A percentile compares a stretch with the other conserved stretches of the same genome.
These are phyloP conservation scores for Solanum sejunctum DNA, from an alignment of 257 asterid genomes.

Conservation along the genomic window DNA sequence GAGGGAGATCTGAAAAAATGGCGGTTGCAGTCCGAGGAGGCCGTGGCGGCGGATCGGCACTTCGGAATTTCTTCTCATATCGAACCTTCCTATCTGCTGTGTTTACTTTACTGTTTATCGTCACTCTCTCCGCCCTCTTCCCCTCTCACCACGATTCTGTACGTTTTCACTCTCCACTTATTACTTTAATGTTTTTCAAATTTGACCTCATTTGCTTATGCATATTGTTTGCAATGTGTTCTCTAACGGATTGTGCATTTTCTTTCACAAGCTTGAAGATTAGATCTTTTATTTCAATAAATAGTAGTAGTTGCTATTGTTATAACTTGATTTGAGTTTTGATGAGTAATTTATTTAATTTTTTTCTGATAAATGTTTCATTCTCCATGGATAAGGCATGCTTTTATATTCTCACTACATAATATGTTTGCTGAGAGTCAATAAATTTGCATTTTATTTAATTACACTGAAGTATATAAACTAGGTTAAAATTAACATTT, in stretches of 20 bases:
- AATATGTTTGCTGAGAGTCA: background rate
- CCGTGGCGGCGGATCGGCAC: slow-evolving; percentile 72
- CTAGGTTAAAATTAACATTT: background rate
- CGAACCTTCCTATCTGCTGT: slow-evolving; percentile 90
- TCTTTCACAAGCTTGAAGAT: background rate
- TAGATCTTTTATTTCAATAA: background rate
- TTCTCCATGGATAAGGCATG: background rate
- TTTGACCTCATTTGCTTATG: background rate
- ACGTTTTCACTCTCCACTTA: slow-evolving; percentile 7
- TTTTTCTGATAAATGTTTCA: background rate
- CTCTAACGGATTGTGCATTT: background rate
- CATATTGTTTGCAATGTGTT: background rate
- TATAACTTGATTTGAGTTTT: background rate
- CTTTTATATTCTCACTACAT: background rate
- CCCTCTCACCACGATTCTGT: slow-evolving; percentile 57
- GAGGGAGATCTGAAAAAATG: slow-evolving; percentile 23
- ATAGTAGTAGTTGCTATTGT: background rate
- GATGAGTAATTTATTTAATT: background rate
- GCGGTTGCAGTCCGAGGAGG: slow-evolving; percentile 86
- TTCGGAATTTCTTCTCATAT: slow-evolving; percentile 75
- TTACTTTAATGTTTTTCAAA: background rate
- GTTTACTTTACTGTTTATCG: slow-evolving; percentile 77
- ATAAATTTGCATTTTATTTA: background rate
- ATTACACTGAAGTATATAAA: background rate
- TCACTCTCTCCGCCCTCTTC: slow-evolving; percentile 76